Evolutionary conservation across 2,329 filamentous ascomycete species (phyloP).

Genomic region (Tolypocladium inflatum): DNA sequence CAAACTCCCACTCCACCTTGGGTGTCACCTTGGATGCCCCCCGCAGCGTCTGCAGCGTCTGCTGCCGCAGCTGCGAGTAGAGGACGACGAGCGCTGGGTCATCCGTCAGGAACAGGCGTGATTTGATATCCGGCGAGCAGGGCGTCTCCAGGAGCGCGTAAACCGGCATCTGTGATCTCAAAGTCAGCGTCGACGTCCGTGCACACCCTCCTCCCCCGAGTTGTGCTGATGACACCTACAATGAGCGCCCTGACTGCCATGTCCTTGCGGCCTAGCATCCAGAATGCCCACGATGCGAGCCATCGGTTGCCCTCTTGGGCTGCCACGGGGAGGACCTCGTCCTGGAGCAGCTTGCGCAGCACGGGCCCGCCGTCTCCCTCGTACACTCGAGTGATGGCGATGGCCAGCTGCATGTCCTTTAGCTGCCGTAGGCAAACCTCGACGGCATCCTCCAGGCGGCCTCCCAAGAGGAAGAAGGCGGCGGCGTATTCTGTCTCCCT

Average conservation of each 20-base stretch:
- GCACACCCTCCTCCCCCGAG: too few species aligned
- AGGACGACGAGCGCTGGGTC: conserved; percentile 83
- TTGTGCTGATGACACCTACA: conserved; percentile 35
- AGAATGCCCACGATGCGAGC: conserved; percentile 93
- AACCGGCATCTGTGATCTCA: conserved; percentile 57
- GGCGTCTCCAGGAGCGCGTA: conserved; percentile 63
- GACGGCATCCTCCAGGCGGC: conserved; percentile 74
- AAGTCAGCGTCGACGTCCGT: background rate
- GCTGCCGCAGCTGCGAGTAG: conserved; percentile 76
- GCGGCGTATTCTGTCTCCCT: conserved; percentile 68
- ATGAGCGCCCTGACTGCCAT: conserved; percentile 79
- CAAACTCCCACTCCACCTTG: conserved; percentile 77
- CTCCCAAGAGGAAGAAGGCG: conserved; percentile 88
- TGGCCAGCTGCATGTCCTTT: conserved; percentile 79
- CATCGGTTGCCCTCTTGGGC: conserved; percentile 79
- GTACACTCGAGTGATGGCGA: conserved; percentile 80
- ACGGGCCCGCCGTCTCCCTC: conserved; percentile 75
- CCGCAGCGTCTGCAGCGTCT: conserved; percentile 71
- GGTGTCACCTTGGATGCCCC: conserved; percentile 77
- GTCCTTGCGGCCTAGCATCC: conserved; percentile 74
- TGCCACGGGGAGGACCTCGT: conserved; percentile 70
- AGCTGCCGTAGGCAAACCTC: conserved; percentile 81
- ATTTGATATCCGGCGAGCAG: conserved; percentile 58
- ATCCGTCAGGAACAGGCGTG: conserved; percentile 76
- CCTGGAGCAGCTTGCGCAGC: conserved; percentile 63